Base-by-base conservation (phyloP, 768 basidiomycete species). In the Lepiota venenata region DNA sequence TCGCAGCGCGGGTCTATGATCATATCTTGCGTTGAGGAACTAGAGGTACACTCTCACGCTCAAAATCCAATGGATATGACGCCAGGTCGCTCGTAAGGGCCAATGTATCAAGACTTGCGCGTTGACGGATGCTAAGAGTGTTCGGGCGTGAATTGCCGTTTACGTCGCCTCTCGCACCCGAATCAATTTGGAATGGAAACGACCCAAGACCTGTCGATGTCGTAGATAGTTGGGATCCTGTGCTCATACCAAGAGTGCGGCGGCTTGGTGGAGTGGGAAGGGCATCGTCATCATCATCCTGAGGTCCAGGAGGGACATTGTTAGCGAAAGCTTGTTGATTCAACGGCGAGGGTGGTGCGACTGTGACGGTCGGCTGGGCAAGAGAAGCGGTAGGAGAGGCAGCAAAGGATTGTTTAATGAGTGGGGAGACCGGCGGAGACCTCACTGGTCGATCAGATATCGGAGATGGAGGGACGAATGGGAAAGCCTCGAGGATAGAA, bases 391-490 rank as follows among this genome's bases (percentile, higher is more conserved):
- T 76, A 20, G 84, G 79, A 11, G 79, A 78, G 42, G 61, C 62
- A 32, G 66, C 68, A 56, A 80, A 77, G 16, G 77, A 71, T 57
- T 86, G 84, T 66, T 86, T 82, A 22, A 70, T 75, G 16, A 88
- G 72, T 7, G 90, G 88, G 9, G 89, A 91, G 53, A 83, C 82
- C 36, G 87, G 86, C 4, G 88, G 88, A 2, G 87, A 84, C 57
- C 88, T 77, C 61, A 84, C 72, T 9, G 89, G 90, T 50, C 86
- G 77, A 60, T 88, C 83, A n/a, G 89, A 91, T 56, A 93, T 91
- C 5, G 91, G 91, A 7, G 90, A 91, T 1, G 91, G 91, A 20
- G 91, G 91, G 8, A 93, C 90, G 65, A 93, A 92, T 35, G 88
- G 89, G 76, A 93, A 93, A 12, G 83, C 85, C 68, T 91, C 91